Evolutionary conservation across 208 protist genomes (phyloP), one percentile per base, ranked within the genome.

Genomic region (Phytomonas francai): DNA sequence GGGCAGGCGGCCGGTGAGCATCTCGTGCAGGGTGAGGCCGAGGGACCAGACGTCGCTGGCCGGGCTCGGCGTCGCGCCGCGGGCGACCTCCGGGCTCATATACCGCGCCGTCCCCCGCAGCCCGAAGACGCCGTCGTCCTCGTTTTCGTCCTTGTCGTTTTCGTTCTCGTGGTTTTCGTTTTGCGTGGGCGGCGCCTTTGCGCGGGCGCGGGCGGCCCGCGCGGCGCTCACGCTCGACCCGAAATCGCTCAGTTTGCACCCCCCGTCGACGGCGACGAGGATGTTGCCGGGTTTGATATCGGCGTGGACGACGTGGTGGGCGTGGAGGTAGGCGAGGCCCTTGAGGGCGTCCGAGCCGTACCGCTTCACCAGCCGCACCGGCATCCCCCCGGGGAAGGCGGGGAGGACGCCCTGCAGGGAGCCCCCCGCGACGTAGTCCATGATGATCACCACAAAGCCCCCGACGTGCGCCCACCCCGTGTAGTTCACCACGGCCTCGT

Each of bases 241-340:
- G 70, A 97, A 94, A 75, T 95, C 89, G 66, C 76, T 84, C 33
- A 96, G 67, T 60, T 92, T 93, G 68, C 89, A 88, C 11, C 67
- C 58, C n/a, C 91, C 93, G 25, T 84, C 80, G n/a, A 72, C 61
- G 16, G 71, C 68, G 32, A 97, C 76, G 3, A 97, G 74, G 42
- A 95, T 78, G 78, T 97, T 97, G 59, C 91, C 85, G 30, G 87
- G 89, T 77, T 97, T 97, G 39, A 97, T 62, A 68, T 96, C 89
- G 29, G 87, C 78, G 76, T 96, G 93, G 27, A 94, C 72, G 73
- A 94, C 80, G 49, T 80, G 65, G 65, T 83, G 70, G 9, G 73
- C 49, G 78, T 96, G 92, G 57, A 97, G 70, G 75, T 95, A 93
- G 8, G 68, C 69, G 30, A 97, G 74, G 0, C 88, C 89, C 12